Evolutionary conservation across 768 basidiomycete species (phyloP).

Genomic region (Cyclocybe cylindracea): DNA sequence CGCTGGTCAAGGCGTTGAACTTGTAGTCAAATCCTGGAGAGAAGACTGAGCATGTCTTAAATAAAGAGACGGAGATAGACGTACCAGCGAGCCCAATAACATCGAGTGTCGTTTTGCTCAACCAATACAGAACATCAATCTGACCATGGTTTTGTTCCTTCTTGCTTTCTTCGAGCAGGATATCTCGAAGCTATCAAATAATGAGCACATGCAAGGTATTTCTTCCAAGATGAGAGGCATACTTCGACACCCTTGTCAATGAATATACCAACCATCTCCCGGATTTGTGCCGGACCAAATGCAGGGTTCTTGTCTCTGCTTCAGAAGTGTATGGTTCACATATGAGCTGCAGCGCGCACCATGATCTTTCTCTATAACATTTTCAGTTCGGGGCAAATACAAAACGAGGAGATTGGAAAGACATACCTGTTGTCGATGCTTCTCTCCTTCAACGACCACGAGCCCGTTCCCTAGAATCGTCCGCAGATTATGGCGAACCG

Average conservation of each 20-base stretch:
- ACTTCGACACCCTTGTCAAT: constrained; percentile 56
- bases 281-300: constrained; percentile 60
- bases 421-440: constrained; percentile 46
- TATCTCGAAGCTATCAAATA: constrained; percentile 45
- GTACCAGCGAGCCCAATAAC: constrained; percentile 72
- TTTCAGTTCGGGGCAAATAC: background rate
- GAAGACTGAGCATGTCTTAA: constrained; percentile 22
- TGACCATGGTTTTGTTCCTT: constrained; percentile 25
- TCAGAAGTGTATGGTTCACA: background rate
- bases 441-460: constrained; percentile 48
- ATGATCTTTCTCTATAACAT: constrained; percentile 40
- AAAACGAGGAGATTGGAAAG: background rate
- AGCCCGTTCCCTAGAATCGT: constrained; percentile 49
- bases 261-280: constrained; percentile 58
- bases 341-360: constrained; percentile 24
- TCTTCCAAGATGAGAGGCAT: background rate
- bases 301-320: constrained; percentile 55
- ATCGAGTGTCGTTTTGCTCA: constrained; percentile 71
- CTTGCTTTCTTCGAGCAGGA: constrained; percentile 38
- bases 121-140: constrained; percentile 65
- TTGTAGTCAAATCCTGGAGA: constrained; percentile 33
- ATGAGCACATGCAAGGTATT: background rate
- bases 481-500: constrained; percentile 34
- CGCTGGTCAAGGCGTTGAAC: constrained; percentile 29
- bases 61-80: constrained; percentile 27